phyloP scores from a whole-genome alignment of 768 basidiomycete genomes.

The Lactarius quietus region DNA sequence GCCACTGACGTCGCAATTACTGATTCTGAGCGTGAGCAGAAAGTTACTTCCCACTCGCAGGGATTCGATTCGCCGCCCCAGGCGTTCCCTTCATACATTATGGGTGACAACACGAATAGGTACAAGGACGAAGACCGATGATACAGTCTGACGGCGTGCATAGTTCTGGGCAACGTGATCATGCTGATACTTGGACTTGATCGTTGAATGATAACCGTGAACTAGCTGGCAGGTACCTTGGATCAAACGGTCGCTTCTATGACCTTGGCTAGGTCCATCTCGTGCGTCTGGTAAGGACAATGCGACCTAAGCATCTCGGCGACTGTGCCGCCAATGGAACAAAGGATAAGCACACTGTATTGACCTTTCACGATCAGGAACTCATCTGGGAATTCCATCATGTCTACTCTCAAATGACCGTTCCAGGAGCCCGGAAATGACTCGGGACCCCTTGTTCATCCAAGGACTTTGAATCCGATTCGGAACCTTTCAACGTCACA shows the following conservation, averaged over 20 bases:
- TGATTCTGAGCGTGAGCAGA: background rate
- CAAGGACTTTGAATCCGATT: background rate
- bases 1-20: background rate
- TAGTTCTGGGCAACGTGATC: too few species aligned
- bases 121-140: background rate
- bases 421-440: background rate
- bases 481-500: background rate
- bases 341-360: background rate
- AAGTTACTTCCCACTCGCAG: background rate
- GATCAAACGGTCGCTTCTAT: too few species aligned
- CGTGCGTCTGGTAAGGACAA: background rate
- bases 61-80: background rate
- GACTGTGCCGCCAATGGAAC: background rate
- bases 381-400: background rate
- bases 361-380: background rate
- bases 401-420: background rate
- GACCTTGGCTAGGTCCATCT: background rate
- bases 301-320: background rate
- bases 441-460: background rate
- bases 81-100: background rate
- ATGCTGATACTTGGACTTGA: too few species aligned
- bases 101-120: background rate
- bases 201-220: too few species aligned
- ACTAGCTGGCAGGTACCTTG: too few species aligned
- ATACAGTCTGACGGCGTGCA: background rate